phyloP scores from a whole-genome alignment of 805 yeast genomes.

The Yamadazyma nakazawae region DNA sequence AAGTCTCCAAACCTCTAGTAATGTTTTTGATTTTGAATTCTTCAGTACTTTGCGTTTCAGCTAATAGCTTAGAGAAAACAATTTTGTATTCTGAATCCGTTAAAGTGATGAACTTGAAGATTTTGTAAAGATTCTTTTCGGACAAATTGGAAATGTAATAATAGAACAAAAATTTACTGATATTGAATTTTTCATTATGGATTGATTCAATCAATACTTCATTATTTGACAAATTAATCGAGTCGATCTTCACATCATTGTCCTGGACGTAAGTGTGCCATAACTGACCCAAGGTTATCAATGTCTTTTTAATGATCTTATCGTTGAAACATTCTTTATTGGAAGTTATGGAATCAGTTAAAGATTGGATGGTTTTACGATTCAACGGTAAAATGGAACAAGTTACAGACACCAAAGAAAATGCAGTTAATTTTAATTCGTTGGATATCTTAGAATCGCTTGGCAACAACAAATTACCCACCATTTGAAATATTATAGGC shows the following conservation, averaged over 20 bases:
- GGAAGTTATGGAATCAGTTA: constrained; percentile 32
- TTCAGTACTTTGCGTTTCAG: constrained; percentile 14
- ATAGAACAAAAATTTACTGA: constrained; percentile 27
- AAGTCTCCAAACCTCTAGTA: constrained; percentile 18
- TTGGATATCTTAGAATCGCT: constrained; percentile 17
- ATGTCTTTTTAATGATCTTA: constrained; percentile 26
- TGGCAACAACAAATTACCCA: constrained; percentile 49
- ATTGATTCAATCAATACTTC: constrained; percentile 2
- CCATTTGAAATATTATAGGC: constrained; percentile 56
- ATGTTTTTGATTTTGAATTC: constrained; percentile 15
- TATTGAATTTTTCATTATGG: constrained; percentile 8
- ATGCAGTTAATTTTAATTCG: constrained; percentile 79
- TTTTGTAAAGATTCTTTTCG: constrained; percentile 16
- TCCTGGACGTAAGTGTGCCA: constrained; percentile 22
- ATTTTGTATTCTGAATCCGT: constrained; percentile 13
- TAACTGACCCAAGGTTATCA: constrained; percentile 40
- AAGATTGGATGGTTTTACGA: constrained; percentile 24
- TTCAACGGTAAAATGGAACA: constrained; percentile 66
- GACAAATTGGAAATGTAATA: constrained; percentile 27
- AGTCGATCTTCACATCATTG: not conserved
- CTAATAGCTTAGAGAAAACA: constrained; percentile 15
- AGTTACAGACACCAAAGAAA: constrained; percentile 75
- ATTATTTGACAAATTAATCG: constrained; percentile 7
- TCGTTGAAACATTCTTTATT: constrained; percentile 19
- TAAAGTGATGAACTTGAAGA: constrained; percentile 23